Evolutionary conservation across 1,139 yeast genomes (phyloP).

Genomic region (Pichia sp.): DNA sequence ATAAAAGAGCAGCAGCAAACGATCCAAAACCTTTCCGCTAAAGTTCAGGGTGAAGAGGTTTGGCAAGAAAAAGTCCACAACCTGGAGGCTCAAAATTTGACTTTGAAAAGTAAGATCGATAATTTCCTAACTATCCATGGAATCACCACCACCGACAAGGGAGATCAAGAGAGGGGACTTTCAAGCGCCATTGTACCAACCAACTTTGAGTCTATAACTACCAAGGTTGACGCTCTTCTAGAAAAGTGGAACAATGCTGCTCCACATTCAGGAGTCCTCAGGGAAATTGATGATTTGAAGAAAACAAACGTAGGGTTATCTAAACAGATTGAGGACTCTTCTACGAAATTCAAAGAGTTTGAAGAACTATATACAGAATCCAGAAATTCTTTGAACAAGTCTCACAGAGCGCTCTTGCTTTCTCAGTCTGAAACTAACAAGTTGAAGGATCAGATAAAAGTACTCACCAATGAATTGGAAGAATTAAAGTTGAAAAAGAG

Average conservation of each 20-base stretch:
- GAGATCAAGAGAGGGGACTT: background rate
- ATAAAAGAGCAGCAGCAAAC: constrained; percentile 52
- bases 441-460: constrained; percentile 54
- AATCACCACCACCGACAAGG: background rate
- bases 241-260: constrained; percentile 12
- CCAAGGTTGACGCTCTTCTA: constrained; percentile 11
- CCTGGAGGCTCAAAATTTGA: constrained; percentile 45
- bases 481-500: constrained; percentile 55
- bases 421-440: constrained; percentile 68
- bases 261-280: constrained; percentile 6
- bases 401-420: constrained; percentile 68
- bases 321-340: constrained; percentile 21
- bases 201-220: constrained; percentile 8
- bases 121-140: constrained; percentile 30
- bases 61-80: constrained; percentile 47
- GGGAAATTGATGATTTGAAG: constrained; percentile 33
- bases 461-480: constrained; percentile 62
- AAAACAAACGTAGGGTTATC: constrained; percentile 23
- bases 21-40: constrained; percentile 40
- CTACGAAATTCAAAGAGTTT: constrained; percentile 29
- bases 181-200: background rate
- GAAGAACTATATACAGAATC: constrained; percentile 67
- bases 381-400: constrained; percentile 65
- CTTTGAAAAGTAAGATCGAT: constrained; percentile 44
- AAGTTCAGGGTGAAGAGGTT: constrained; percentile 43